phyloP scores from a whole-genome alignment of 1,284 basidiomycete genomes.

The Rhodotorula sp. region DNA sequence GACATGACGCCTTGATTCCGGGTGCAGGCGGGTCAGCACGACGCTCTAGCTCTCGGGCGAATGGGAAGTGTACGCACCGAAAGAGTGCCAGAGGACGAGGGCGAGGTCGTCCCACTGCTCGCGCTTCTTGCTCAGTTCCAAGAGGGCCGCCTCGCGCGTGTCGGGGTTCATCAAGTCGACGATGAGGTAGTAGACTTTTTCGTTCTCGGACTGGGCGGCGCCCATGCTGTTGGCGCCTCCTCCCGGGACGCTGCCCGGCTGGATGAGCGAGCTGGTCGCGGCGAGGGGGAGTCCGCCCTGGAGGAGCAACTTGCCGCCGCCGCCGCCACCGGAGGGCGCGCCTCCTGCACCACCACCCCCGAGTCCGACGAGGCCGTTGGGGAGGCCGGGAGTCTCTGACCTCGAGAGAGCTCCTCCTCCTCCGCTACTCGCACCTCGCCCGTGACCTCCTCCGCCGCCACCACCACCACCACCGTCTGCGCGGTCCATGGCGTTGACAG shows the following conservation, averaged over 20 bases:
- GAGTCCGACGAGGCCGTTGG: conserved; percentile 3
- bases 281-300: conserved; percentile 15
- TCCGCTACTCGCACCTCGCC: conserved; percentile 7
- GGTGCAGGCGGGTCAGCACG: background rate
- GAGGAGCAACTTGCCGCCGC: conserved; percentile 37
- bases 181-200: conserved; percentile 76
- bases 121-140: conserved; percentile 97
- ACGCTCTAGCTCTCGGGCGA: too few relatives aligned
- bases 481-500: conserved; percentile 35
- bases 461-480: conserved; percentile 14
- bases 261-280: conserved; percentile 34
- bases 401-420: conserved; percentile 9
- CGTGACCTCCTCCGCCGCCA: conserved; percentile 1
- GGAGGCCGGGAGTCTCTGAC: conserved; percentile 33
- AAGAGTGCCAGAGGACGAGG: conserved; percentile 97
- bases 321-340: background rate
- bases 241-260: conserved; percentile 39
- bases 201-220: conserved; percentile 58
- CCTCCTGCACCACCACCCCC: background rate
- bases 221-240: background rate
- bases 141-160: conserved; percentile 78
- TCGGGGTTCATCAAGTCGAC: conserved; percentile 75
- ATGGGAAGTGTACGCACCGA: conserved; percentile 62
- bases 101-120: conserved; percentile 99
- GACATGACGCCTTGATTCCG: conserved; percentile 88